Percentiles rank a stretch among this genome's conserved stretches.
Evolutionary conservation across 116 monocot genomes (phyloP).

Genomic region (Iris pallida): DNA sequence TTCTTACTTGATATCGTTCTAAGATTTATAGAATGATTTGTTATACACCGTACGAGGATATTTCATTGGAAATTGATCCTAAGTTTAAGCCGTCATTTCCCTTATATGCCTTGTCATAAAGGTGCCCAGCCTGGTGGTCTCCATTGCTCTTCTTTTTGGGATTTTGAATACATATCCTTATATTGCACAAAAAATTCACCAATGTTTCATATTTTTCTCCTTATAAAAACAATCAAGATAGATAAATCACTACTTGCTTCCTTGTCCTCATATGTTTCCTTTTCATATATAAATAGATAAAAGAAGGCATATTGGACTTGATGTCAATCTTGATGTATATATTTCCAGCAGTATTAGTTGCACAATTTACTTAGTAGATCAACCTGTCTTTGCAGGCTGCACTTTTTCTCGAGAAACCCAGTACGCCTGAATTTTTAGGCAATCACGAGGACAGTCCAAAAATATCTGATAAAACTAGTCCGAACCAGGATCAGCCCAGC

Average conservation of each 20-base stretch:
- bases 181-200: no score
- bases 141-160: background rate
- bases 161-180: no score
- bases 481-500: constrained; percentile 23
- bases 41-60: background rate
- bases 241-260: background rate
- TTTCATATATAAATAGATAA: background rate
- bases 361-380: background rate
- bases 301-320: no score
- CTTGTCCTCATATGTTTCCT: background rate
- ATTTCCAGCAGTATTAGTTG: background rate
- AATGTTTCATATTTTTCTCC: no score
- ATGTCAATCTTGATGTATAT: background rate
- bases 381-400: constrained; percentile 4
- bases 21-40: no score
- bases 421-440: background rate
- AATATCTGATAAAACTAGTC: constrained; percentile 1
- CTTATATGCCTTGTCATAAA: background rate
- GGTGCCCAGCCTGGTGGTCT: no score
- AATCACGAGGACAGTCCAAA: background rate
- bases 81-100: background rate
- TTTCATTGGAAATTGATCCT: background rate
- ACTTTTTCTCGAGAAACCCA: constrained; percentile 8
- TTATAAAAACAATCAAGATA: background rate
- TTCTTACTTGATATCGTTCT: background rate